Percentiles rank a stretch among this genome's conserved stretches.
Evolutionary conservation across 1,284 basidiomycete species (phyloP).

Genomic region (Pisolithus thermaeus): DNA sequence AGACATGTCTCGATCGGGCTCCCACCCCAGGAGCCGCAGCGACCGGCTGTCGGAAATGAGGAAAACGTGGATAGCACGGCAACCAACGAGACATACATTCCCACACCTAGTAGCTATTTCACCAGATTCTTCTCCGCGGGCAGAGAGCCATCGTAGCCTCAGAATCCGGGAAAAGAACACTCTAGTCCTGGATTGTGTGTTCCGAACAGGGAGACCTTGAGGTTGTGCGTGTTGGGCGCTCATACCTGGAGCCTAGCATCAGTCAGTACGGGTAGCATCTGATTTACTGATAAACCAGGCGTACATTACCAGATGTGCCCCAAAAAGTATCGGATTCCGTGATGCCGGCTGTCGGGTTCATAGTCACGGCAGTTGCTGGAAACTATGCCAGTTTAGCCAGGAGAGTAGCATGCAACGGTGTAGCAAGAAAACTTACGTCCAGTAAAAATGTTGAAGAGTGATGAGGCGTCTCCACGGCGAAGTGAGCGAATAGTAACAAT

Average conservation of each 20-base stretch:
- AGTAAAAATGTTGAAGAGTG: too few relatives aligned
- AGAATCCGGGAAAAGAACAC: background rate
- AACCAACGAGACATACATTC: background rate
- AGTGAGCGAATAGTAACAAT: too few relatives aligned
- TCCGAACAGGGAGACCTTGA: too few relatives aligned
- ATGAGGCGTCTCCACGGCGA: too few relatives aligned
- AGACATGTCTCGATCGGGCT: too few relatives aligned
- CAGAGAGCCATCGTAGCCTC: background rate
- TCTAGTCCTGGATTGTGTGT: background rate
- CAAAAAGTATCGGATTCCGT: too few relatives aligned
- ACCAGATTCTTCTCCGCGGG: background rate
- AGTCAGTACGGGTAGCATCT: background rate
- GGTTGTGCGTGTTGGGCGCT: too few relatives aligned
- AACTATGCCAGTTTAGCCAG: background rate
- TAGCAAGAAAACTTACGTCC: background rate
- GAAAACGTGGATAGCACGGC: background rate
- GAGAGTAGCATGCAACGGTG: background rate
- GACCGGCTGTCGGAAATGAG: background rate
- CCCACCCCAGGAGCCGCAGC: background rate
- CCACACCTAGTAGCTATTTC: background rate
- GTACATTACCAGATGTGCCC: too few relatives aligned
- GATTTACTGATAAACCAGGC: too few relatives aligned
- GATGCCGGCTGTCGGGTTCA: too few relatives aligned
- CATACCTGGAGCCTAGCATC: too few relatives aligned
- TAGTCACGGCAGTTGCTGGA: too few relatives aligned